Conservation (phyloP, 257 asterid genomes). For the Prunella vulgaris region DNA sequence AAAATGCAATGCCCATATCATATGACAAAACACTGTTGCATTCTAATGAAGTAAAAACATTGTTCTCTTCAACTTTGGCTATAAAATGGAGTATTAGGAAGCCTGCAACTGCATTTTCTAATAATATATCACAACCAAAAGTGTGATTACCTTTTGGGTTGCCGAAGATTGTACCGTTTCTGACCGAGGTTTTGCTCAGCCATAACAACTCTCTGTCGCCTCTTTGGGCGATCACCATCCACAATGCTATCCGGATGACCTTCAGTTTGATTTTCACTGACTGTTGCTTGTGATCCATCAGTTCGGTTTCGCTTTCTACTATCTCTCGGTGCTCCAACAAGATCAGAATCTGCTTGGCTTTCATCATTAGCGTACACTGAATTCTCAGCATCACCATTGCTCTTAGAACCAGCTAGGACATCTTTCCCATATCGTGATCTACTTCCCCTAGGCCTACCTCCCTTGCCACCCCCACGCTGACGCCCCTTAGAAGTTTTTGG, state of each 20-base stretch:
- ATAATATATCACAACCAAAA: not conserved
- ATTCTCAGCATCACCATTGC: conserved; percentile 48
- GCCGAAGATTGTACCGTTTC: conserved; percentile 88
- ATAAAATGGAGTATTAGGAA: not conserved
- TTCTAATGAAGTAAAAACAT: not conserved
- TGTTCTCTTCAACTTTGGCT: not conserved
- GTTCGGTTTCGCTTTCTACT: conserved; percentile 57
- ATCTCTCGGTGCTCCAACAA: conserved; percentile 33
- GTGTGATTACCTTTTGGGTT: conserved; percentile 47
- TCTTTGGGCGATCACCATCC: conserved; percentile 58
- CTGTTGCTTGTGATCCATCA: conserved; percentile 46
- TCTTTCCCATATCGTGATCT: conserved; percentile 39
- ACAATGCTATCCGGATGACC: conserved; percentile 61
- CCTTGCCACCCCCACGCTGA: conserved; percentile 31
- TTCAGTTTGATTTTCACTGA: conserved; percentile 60
- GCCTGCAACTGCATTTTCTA: not conserved
- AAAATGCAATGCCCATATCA: not conserved
- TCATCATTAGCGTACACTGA: conserved; percentile 47
- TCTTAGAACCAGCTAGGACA: conserved; percentile 30
- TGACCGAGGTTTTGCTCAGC: conserved; percentile 47
- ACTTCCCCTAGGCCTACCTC: conserved; percentile 34
- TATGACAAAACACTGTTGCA: not conserved
- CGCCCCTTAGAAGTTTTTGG: conserved; percentile 42
- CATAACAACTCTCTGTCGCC: conserved; percentile 56
- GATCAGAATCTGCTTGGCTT: conserved; percentile 54